Base-by-base conservation (phyloP, 2,329 filamentous ascomycete genomes). In the Penicillium freii region DNA sequence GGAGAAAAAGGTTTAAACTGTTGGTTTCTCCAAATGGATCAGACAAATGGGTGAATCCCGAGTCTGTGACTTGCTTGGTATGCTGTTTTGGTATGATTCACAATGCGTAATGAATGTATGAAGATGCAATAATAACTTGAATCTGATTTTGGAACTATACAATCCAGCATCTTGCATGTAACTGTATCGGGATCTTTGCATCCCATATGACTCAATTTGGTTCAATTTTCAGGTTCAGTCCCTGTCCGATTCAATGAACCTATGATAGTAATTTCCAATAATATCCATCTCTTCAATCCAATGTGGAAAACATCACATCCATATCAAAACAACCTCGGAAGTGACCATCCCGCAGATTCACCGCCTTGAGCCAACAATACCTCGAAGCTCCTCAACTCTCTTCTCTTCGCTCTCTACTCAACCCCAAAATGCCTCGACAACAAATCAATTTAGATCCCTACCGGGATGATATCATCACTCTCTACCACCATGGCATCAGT, bases 401-500 rank as follows among this genome's bases (percentile, higher is more conserved):
- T 39, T 49, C 21, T 33, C 29, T 31, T 29, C 9, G 27, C 27
- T 29, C 27, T 40, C 36, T 36, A 29, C 19, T 44, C 33, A 54
- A 43, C 29, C 23, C 11, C 57, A 55, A 39, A 25, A 66, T 66
- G 64, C 62, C 64, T 21, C 64, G 64, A 29, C 64, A 66, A 57
- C 62, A 66, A 36, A 66, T 66, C 54, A 66, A 66, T 36, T 56
- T 66, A 51, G 64, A 66, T 5, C 64, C 63, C 46, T 66, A 63
- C 33, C 60, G 63, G 51, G 64, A 66, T 33, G 63, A 64, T 43
- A 66, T 66, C 29, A 59, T 66, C 36, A 49, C 60, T 31, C 58
- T 66, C 10, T 66, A 63, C 44, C 59, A 64, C 47, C 58, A 64
- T 33, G 63, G 64, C 15, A 60, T 66, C 49, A 66, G 63, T 51